Conservation (phyloP, 495 filamentous ascomycete genomes). For the Rhypophila decipiens region DNA sequence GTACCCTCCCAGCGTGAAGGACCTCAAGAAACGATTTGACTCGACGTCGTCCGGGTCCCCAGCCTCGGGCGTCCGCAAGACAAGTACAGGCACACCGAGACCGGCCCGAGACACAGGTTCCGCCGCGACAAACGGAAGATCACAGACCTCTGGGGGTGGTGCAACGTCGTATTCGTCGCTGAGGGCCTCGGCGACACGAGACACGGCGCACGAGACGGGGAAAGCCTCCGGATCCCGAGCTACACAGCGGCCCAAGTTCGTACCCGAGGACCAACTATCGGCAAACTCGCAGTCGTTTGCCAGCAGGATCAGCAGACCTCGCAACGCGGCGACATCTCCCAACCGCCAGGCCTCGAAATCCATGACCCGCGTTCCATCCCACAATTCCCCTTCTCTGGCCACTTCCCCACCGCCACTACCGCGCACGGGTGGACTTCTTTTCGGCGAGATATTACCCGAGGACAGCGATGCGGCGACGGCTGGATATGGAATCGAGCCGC, state of each 20-base stretch:
- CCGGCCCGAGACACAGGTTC: slow-evolving; percentile 27
- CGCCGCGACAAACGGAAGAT: slow-evolving; percentile 21
- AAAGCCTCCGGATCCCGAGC: slow-evolving; percentile 21
- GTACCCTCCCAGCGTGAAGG: slow-evolving; percentile 46
- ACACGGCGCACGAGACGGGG: slow-evolving; percentile 20
- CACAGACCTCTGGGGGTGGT: slow-evolving; percentile 18
- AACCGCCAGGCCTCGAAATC: slow-evolving; percentile 40
- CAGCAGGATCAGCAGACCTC: slow-evolving; percentile 44
- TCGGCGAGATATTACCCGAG: slow-evolving; percentile 46
- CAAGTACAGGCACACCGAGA: slow-evolving; percentile 14
- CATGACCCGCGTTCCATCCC: slow-evolving; percentile 34
- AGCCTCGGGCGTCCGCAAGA: slow-evolving; percentile 22
- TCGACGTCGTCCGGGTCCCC: slow-evolving; percentile 21
- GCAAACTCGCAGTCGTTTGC: slow-evolving; percentile 47
- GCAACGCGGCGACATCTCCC: slow-evolving; percentile 28
- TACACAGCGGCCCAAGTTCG: slow-evolving; percentile 34
- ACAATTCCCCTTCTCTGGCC: slow-evolving; percentile 17
- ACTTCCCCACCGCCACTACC: slow-evolving; percentile 19
- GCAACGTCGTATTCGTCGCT: slow-evolving; percentile 28
- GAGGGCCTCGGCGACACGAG: slow-evolving; percentile 29
- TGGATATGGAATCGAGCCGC: slow-evolving; percentile 44
- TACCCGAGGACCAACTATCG: slow-evolving; percentile 37
- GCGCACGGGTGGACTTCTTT: slow-evolving; percentile 34
- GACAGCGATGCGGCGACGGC: slow-evolving; percentile 32
- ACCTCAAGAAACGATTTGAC: slow-evolving; percentile 50